Conservation (phyloP, 441 rosid species). For the Syzygium syzygioides region DNA sequence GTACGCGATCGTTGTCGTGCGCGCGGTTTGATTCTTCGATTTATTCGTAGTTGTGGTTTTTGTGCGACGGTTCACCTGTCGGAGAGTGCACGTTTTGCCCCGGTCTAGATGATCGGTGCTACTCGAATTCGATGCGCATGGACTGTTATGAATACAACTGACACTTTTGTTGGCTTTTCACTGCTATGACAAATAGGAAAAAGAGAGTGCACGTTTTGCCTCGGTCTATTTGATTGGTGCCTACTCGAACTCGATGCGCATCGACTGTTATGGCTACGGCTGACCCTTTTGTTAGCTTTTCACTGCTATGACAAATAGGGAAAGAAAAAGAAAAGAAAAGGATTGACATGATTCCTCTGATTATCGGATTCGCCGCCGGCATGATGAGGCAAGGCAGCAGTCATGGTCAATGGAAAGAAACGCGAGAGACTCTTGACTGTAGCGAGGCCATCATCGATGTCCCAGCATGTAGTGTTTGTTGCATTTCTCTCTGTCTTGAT, state of each 20-base stretch:
- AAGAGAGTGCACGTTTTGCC: neutral
- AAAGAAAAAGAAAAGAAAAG: neutral
- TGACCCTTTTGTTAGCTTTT: neutral
- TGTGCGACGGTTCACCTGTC: neutral
- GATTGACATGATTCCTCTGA: neutral
- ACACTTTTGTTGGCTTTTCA: neutral
- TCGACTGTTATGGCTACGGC: neutral
- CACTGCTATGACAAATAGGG: neutral
- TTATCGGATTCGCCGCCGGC: neutral
- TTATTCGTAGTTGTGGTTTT: neutral
- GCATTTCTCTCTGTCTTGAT: neutral
- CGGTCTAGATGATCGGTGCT: neutral
- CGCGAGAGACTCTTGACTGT: neutral
- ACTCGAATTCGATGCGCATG: neutral
- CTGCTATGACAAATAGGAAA: neutral
- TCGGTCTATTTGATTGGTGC: neutral
- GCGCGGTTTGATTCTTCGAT: neutral
- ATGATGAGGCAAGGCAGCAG: neutral
- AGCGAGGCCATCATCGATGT: neutral
- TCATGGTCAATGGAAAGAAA: neutral
- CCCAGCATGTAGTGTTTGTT: neutral
- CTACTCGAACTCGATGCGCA: neutral
- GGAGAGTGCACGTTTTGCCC: neutral
- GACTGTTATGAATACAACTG: neutral
- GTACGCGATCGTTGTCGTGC: neutral